Conservation (phyloP, 2,329 filamentous ascomycete genomes). For the Colletotrichum sublineola region DNA sequence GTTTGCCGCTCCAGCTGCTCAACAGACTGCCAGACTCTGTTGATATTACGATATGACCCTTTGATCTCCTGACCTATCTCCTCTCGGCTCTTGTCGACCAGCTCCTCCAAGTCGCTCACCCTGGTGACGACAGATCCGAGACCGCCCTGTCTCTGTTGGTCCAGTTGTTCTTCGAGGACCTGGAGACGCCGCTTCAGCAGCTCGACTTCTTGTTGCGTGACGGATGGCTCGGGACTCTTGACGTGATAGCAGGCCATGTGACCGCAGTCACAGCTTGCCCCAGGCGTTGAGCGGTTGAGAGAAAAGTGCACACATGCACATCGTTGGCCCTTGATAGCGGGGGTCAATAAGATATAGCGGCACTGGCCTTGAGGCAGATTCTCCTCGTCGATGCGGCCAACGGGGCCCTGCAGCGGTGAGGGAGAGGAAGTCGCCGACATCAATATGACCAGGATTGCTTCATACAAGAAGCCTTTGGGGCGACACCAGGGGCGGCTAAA, state of each 20-base stretch:
- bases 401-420: slow-evolving; percentile 47
- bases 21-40: slow-evolving; percentile 66
- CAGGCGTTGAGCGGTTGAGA: slow-evolving; percentile 65
- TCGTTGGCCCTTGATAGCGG: slow-evolving; percentile 69
- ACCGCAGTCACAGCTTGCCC: slow-evolving; percentile 69
- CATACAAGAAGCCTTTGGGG: background rate
- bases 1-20: slow-evolving; percentile 58
- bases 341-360: slow-evolving; percentile 69
- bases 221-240: slow-evolving; percentile 59
- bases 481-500: slow-evolving; percentile 15
- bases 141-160: slow-evolving; percentile 53
- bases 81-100: slow-evolving; percentile 64
- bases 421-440: slow-evolving; percentile 49
- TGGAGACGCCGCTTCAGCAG: slow-evolving; percentile 61
- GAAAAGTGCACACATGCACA: slow-evolving; percentile 71
- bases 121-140: slow-evolving; percentile 57
- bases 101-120: slow-evolving; percentile 66
- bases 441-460: slow-evolving; percentile 1
- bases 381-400: slow-evolving; percentile 55
- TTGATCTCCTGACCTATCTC: slow-evolving; percentile 67
- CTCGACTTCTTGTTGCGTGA: slow-evolving; percentile 62
- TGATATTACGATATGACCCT: slow-evolving; percentile 67
- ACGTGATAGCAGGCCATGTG: slow-evolving; percentile 72
- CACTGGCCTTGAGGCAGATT: slow-evolving; percentile 70
- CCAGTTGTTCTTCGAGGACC: slow-evolving; percentile 59